A percentile compares a stretch with the other conserved stretches of the same genome.
Evolutionary conservation across 2,329 filamentous ascomycete genomes (phyloP).

Genomic region (Aureobasidium sp.): DNA sequence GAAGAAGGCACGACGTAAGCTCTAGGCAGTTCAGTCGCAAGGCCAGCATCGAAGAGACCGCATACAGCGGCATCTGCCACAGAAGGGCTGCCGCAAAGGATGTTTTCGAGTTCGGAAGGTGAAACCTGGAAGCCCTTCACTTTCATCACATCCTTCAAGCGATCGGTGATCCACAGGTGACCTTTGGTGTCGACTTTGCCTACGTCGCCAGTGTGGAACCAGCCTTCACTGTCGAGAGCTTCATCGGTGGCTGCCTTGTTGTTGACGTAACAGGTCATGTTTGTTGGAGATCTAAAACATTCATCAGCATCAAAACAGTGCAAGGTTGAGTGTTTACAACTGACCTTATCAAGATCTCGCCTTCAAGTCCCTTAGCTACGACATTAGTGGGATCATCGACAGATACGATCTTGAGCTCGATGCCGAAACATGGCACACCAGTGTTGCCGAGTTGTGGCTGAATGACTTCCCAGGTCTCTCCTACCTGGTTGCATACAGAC

Average conservation of each 20-base stretch:
- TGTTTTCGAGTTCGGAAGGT: conserved; percentile 26
- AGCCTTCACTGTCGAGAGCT: conserved; percentile 18
- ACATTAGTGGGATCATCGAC: conserved; percentile 22
- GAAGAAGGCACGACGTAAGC: conserved; percentile 17
- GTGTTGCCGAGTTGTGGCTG: conserved; percentile 11
- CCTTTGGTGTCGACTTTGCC: conserved; percentile 22
- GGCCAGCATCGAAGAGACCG: conserved; percentile 18
- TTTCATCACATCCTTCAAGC: conserved; percentile 29
- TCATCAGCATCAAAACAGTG: not conserved
- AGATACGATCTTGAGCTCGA: conserved; percentile 11
- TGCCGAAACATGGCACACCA: conserved; percentile 2
- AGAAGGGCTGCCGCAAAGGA: conserved; percentile 19
- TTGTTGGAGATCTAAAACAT: conserved; percentile 19
- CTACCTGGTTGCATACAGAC: conserved; percentile 8
- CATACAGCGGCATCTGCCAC: conserved; percentile 24
- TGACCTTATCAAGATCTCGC: conserved; percentile 16
- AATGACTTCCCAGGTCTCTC: conserved; percentile 8
- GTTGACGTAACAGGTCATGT: conserved; percentile 23
- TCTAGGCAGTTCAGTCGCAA: conserved; percentile 18
- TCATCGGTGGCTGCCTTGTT: conserved; percentile 23
- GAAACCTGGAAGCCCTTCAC: conserved; percentile 28
- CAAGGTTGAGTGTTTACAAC: not conserved
- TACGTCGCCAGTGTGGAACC: conserved; percentile 32
- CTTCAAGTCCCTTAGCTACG: conserved; percentile 23
- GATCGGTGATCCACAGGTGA: conserved; percentile 27